These are phyloP conservation scores for Microbotryomycetes sp. DNA, from an alignment of 1,284 basidiomycete species.

Conservation along the genomic window DNA sequence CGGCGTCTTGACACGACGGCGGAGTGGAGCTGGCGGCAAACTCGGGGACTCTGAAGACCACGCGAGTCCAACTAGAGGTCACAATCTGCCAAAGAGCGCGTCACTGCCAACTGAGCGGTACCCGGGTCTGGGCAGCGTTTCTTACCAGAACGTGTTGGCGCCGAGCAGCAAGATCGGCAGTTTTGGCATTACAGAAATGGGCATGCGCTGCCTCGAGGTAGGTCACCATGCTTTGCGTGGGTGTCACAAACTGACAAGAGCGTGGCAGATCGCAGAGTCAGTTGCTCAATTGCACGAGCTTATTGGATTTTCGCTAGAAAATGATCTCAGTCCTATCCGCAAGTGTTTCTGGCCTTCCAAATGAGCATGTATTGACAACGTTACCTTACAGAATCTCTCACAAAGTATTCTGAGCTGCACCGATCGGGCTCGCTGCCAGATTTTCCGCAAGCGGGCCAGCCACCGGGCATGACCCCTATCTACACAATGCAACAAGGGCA, in stretches of 20 bases:
- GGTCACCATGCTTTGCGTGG: background rate
- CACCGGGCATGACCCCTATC: too few relatives aligned
- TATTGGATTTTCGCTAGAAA: slow-evolving; percentile 24
- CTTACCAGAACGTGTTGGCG: background rate
- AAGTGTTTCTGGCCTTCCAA: background rate
- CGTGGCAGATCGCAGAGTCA: slow-evolving; percentile 26
- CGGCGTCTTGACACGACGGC: background rate
- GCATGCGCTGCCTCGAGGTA: slow-evolving; percentile 31
- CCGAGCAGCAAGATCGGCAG: slow-evolving; percentile 13
- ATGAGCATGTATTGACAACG: background rate
- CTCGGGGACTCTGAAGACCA: background rate
- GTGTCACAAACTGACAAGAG: slow-evolving; percentile 17
- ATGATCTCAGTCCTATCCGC: slow-evolving; percentile 19
- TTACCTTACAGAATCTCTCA: background rate
- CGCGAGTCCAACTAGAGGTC: background rate
- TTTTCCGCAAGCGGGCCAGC: too few relatives aligned
- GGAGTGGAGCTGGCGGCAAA: background rate
- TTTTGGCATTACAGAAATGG: slow-evolving; percentile 31
- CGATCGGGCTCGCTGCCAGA: background rate
- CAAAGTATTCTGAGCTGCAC: background rate
- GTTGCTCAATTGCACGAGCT: slow-evolving; percentile 30
- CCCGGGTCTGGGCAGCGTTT: background rate
- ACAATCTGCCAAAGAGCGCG: background rate
- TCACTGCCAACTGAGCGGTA: background rate
- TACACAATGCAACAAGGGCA: background rate